These are phyloP conservation scores for Barbarea vulgaris DNA, from an alignment of 345 rosid species.

Conservation along the genomic window DNA sequence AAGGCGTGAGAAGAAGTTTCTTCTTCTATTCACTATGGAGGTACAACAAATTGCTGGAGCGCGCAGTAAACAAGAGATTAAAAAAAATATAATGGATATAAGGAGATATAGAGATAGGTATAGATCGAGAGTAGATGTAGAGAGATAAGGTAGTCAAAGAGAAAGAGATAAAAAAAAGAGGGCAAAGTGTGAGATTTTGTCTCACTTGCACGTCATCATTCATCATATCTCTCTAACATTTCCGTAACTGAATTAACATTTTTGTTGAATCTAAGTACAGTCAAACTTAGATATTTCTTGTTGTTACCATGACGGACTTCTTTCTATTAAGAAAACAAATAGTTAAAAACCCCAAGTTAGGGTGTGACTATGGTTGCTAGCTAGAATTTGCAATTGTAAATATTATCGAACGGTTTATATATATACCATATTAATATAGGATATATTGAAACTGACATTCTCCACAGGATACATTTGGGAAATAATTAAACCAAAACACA, in stretches of 20 bases:
- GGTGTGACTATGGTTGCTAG: not conserved
- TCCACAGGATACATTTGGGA: too few species aligned
- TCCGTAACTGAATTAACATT: not conserved
- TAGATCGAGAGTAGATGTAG: slow-evolving; percentile 13
- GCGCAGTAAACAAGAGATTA: slow-evolving; percentile 17
- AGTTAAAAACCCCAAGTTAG: not conserved
- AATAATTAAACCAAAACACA: not conserved
- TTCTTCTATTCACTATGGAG: slow-evolving; percentile 27
- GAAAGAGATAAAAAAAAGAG: not conserved
- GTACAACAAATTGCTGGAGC: slow-evolving; percentile 40
- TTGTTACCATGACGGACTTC: not conserved
- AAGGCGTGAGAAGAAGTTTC: slow-evolving; percentile 23
- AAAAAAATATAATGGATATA: not conserved
- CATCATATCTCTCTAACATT: not conserved
- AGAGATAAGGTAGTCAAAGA: not conserved
- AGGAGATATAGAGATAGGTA: slow-evolving; percentile 10
- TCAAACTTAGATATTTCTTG: not conserved
- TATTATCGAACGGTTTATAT: not conserved
- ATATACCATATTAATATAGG: not conserved
- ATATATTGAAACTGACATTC: not conserved
- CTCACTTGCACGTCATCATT: slow-evolving; percentile 33
- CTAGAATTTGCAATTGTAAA: not conserved
- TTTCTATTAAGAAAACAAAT: too few species aligned
- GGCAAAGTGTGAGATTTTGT: slow-evolving; percentile 25
- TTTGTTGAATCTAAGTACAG: not conserved